phyloP scores from a whole-genome alignment of 495 filamentous ascomycete species.

The Penicillium taxi region DNA sequence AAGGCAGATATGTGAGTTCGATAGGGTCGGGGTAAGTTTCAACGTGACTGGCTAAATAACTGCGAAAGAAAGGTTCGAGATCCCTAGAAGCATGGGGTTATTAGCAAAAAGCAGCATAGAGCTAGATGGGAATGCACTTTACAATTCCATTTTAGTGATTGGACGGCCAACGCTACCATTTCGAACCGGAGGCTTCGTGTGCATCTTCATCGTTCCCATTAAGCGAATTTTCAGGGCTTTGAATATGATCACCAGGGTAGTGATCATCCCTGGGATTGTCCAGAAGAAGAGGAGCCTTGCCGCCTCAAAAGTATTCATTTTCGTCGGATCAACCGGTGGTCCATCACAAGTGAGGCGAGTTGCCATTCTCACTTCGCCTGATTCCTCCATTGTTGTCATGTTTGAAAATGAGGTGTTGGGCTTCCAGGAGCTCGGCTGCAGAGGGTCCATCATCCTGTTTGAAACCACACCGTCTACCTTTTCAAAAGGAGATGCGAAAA shows the following conservation, averaged over 20 bases:
- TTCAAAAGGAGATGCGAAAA: conserved; percentile 1
- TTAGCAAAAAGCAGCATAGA: too few relatives aligned
- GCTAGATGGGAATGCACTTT: neutral
- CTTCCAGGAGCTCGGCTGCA: conserved; percentile 1
- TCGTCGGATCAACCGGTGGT: neutral
- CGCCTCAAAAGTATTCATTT: neutral
- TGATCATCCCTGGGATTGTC: neutral
- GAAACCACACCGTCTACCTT: neutral
- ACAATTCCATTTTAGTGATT: neutral
- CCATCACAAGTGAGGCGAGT: neutral
- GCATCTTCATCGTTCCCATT: neutral
- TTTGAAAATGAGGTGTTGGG: neutral
- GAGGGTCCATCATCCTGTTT: conserved; percentile 1
- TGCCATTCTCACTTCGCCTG: conserved; percentile 1
- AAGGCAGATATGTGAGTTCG: neutral
- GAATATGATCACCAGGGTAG: neutral
- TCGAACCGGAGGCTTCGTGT: neutral
- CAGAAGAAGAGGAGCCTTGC: neutral
- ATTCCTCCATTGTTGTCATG: conserved; percentile 1
- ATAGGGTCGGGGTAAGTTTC: neutral
- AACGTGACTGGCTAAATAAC: neutral
- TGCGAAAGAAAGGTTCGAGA: neutral
- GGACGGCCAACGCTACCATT: neutral
- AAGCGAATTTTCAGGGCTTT: conserved; percentile 1
- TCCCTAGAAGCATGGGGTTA: neutral